Percentiles rank a stretch among this genome's conserved stretches.
These are phyloP conservation scores for Salvia sclarea DNA, from an alignment of 305 asterid species.

Conservation along the genomic window DNA sequence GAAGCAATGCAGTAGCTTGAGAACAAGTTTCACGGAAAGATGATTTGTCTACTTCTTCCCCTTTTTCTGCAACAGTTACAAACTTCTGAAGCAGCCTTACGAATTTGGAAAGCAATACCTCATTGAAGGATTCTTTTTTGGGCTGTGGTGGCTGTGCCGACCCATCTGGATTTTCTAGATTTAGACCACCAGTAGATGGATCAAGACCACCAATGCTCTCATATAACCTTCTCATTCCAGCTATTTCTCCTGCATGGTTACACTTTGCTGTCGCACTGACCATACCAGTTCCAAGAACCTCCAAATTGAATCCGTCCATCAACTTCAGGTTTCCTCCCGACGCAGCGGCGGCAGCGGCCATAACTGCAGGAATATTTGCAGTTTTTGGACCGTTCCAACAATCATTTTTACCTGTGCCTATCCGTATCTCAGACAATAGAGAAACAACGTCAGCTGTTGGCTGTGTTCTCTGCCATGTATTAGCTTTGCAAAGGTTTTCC, in stretches of 20 bases:
- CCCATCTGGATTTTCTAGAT: slow-evolving; percentile 58
- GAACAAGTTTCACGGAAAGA: slow-evolving; percentile 91
- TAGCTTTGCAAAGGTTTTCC: slow-evolving; percentile 97
- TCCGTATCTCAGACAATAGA: slow-evolving; percentile 93
- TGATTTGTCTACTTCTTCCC: slow-evolving; percentile 84
- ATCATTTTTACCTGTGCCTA: slow-evolving; percentile 97
- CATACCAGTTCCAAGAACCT: slow-evolving; percentile 96
- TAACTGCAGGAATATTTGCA: slow-evolving; percentile 87
- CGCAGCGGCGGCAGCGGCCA: slow-evolving; percentile 99
- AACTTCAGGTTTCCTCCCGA: slow-evolving; percentile 93
- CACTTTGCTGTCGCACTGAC: slow-evolving; percentile 96
- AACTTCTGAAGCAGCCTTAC: slow-evolving; percentile 87
- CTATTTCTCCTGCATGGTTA: slow-evolving; percentile 99
- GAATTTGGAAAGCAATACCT: slow-evolving; percentile 70
- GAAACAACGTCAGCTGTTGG: slow-evolving; percentile 97
- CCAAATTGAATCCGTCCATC: slow-evolving; percentile 90
- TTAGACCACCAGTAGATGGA: slow-evolving; percentile 45
- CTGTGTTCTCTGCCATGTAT: slow-evolving; percentile 92
- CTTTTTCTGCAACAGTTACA: slow-evolving; percentile 84
- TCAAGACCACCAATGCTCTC: slow-evolving; percentile 86
- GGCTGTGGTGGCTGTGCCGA: slow-evolving; percentile 53
- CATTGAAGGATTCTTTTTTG: slow-evolving; percentile 72
- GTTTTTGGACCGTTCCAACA: slow-evolving; percentile 94
- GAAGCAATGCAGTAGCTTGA: slow-evolving; percentile 98
- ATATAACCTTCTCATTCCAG: slow-evolving; percentile 95